Conservation (phyloP, 805 yeast genomes). For the Hanseniaspora guilliermondii region DNA sequence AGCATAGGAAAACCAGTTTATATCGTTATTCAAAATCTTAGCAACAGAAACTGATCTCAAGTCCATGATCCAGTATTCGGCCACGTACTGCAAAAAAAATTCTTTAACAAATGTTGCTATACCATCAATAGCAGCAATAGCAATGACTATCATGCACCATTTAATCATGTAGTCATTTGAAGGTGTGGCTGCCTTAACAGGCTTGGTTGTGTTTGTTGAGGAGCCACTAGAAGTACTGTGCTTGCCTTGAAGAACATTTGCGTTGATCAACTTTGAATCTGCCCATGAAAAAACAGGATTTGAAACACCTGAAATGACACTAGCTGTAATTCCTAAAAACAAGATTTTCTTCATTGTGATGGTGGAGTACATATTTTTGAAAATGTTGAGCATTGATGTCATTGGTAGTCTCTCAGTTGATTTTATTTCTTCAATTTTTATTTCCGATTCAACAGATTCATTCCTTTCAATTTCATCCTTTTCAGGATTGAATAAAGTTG, state of each 20-base stretch:
- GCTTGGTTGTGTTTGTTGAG: slow-evolving; percentile 5
- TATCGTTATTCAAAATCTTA: slow-evolving; percentile 39
- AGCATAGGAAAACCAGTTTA: slow-evolving; percentile 39
- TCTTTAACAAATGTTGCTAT: slow-evolving; percentile 39
- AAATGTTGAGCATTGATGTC: slow-evolving; percentile 20
- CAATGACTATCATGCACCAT: slow-evolving; percentile 61
- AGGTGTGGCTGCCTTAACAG: slow-evolving; percentile 23
- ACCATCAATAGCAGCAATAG: slow-evolving; percentile 55
- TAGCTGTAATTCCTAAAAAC: slow-evolving; percentile 39
- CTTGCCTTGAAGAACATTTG: slow-evolving; percentile 39
- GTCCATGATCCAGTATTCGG: slow-evolving; percentile 55
- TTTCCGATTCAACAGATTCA: background rate
- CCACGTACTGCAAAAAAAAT: slow-evolving; percentile 39
- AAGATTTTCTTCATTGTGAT: slow-evolving; percentile 25
- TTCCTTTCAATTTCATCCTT: background rate
- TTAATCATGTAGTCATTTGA: slow-evolving; percentile 30
- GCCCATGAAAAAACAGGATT: slow-evolving; percentile 72
- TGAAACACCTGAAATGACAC: slow-evolving; percentile 47
- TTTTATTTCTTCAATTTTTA: background rate
- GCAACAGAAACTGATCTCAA: slow-evolving; percentile 41
- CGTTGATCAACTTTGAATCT: slow-evolving; percentile 55
- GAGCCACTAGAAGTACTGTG: background rate
- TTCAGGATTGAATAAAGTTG: background rate
- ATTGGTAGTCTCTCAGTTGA: slow-evolving; percentile 4
- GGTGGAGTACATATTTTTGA: slow-evolving; percentile 22